phyloP scores from a whole-genome alignment of 805 yeast species.

The Wickerhamomyces alni region DNA sequence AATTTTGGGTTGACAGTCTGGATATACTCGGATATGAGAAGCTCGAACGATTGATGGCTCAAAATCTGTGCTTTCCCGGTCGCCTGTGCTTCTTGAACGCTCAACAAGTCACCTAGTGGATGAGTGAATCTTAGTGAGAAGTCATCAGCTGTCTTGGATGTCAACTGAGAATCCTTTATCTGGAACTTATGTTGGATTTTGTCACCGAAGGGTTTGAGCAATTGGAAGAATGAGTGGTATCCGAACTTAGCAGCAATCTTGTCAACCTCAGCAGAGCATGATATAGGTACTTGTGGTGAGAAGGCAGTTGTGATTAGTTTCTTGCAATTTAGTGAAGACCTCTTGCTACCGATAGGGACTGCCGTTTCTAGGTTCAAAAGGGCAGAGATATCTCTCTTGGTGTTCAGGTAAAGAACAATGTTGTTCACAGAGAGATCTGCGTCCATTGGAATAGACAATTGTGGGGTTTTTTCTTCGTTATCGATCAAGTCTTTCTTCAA shows the following conservation, averaged over 20 bases:
- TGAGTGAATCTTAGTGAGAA: slow-evolving; percentile 50
- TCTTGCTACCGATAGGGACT: slow-evolving; percentile 8
- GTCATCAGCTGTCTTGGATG: slow-evolving; percentile 42
- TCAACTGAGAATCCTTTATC: slow-evolving; percentile 45
- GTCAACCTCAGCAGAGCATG: slow-evolving; percentile 42
- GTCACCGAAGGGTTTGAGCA: slow-evolving; percentile 52
- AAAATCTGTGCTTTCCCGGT: slow-evolving; percentile 24
- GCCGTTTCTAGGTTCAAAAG: slow-evolving; percentile 8
- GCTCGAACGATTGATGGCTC: slow-evolving; percentile 30
- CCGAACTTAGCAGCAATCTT: slow-evolving; percentile 35
- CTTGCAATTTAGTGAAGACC: slow-evolving; percentile 22
- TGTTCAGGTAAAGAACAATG: slow-evolving; percentile 13
- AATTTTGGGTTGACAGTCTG: slow-evolving; percentile 21
- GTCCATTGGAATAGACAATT: no score
- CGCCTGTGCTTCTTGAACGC: slow-evolving; percentile 19
- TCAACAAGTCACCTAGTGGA: slow-evolving; percentile 30
- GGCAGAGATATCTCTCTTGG: slow-evolving; percentile 12
- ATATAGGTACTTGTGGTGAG: slow-evolving; percentile 48
- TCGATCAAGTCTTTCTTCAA: no score
- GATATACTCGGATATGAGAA: slow-evolving; percentile 28
- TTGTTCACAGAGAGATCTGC: slow-evolving; percentile 11
- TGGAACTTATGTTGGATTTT: slow-evolving; percentile 41
- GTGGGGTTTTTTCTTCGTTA: no score
- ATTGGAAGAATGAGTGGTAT: slow-evolving; percentile 37
- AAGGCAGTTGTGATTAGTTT: slow-evolving; percentile 31